phyloP scores from a whole-genome alignment of 768 basidiomycete genomes.

The Pleurotus ostreatus region DNA sequence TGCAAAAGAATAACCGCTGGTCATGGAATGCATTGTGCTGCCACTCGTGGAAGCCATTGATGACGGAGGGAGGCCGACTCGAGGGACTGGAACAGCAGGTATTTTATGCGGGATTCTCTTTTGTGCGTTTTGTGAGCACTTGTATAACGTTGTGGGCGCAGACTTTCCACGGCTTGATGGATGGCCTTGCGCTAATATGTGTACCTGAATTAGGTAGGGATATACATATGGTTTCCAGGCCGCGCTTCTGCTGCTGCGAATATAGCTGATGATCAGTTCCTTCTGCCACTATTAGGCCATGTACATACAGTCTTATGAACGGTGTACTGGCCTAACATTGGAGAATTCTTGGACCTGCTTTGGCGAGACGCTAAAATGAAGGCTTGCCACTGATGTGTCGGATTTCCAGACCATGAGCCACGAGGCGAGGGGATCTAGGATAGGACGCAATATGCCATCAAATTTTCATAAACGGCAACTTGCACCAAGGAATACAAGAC shows the following conservation, averaged over 20 bases:
- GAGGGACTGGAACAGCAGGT: neutral
- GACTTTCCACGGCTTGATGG: neutral
- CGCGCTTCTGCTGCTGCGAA: too few species aligned
- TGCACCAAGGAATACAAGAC: too few species aligned
- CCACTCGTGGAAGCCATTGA: neutral
- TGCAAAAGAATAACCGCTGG: neutral
- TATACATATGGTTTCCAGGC: neutral
- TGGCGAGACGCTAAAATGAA: too few species aligned
- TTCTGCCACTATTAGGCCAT: neutral
- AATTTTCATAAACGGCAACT: too few species aligned
- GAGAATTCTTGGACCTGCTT: too few species aligned
- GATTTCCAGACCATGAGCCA: too few species aligned
- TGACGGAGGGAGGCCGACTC: neutral
- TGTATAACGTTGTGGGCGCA: conserved; percentile 9
- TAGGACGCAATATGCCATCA: too few species aligned
- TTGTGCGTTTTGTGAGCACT: conserved; percentile 5
- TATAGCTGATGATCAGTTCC: too few species aligned
- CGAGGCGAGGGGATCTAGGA: too few species aligned
- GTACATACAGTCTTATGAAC: neutral
- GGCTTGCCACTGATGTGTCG: too few species aligned
- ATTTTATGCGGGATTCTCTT: neutral
- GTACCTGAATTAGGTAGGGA: conserved; percentile 2
- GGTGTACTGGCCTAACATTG: too few species aligned
- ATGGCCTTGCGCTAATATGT: too few species aligned
- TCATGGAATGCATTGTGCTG: neutral